Base-by-base conservation (phyloP, 306 rosid species). In the Hylodesmum podocarpum region DNA sequence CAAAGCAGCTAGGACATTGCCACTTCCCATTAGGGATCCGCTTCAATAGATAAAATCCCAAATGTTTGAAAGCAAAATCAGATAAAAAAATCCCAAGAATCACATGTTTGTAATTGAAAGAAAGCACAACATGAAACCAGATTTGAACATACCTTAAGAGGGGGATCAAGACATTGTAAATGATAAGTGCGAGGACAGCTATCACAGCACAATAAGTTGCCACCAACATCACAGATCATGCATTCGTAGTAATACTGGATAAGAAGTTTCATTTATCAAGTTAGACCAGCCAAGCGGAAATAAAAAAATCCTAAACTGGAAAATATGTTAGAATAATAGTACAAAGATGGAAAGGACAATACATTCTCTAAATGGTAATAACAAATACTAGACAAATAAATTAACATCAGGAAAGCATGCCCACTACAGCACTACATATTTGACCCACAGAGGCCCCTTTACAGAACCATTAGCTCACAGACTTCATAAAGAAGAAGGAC, bases 141-240 rank as follows among this genome's bases (percentile, higher is more conserved):
- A 65, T 27, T 40, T 72, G 84, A 33, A 63, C 87, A 81, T 84
- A 96, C 99, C 99, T 96, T 96, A 75, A 96, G 98, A 82, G 99
- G 99, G 21, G 99, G 99, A 79, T 84, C 75, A 41, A 96, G 99
- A 75, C 99, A 96, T 84, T 96, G 94, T 62, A 91, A 86, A 82
- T 96, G 99, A 83, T 96, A 96, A 11, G 99, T 96, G 79, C 87
- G 89, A 67, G 99, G 99, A 85, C 99, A 96, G 83, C 91, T 86
- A 85, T 96, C 99, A 76, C 99, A 96, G 84, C 99, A 96, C 83
- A 96, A 79, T 84, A 96, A 89, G 96, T 92, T 90, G 61, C 99
- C 99, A 58, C 99, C 97, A 83, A 83, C 89, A 88, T 96, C 99
- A 83, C 99, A 96, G 83, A 92, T 70, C 87, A 92, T 91, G 3